These are phyloP conservation scores for Cucumis variabilis DNA, from an alignment of 331 rosid genomes.

Conservation along the genomic window DNA sequence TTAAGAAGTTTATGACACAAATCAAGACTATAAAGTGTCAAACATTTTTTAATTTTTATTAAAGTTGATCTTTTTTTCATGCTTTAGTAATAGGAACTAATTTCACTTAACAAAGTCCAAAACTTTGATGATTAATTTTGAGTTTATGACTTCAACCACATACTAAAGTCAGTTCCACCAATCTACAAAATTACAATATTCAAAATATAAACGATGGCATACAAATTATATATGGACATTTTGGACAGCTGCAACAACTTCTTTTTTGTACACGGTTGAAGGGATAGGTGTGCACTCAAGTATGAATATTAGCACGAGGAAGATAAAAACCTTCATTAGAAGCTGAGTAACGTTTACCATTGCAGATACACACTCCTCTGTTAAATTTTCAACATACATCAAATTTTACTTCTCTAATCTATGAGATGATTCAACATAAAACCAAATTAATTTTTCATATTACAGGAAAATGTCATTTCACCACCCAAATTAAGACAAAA, in stretches of 20 bases:
- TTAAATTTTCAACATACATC: too few species aligned
- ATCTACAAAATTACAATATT: neutral
- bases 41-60: neutral
- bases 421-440: too few species aligned
- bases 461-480: too few species aligned
- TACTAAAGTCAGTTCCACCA: neutral
- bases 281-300: too few species aligned
- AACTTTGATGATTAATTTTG: neutral
- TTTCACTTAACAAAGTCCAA: conserved; percentile 11
- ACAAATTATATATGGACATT: neutral
- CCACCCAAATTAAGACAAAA: too few species aligned
- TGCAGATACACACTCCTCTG: too few species aligned
- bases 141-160: neutral
- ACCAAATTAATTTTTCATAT: too few species aligned
- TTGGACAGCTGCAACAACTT: conserved; percentile 3
- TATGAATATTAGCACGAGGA: too few species aligned
- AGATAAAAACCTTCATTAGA: too few species aligned
- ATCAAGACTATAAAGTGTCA: neutral
- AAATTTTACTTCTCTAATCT: too few species aligned
- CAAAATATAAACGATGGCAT: neutral
- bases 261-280: too few species aligned
- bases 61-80: neutral
- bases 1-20: neutral
- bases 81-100: conserved; percentile 13
- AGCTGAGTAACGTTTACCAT: too few species aligned